Percentiles rank a stretch among this genome's conserved stretches.
Evolutionary conservation across 208 protist genomes (phyloP).

Genomic region (Wallacemonas sp.): DNA sequence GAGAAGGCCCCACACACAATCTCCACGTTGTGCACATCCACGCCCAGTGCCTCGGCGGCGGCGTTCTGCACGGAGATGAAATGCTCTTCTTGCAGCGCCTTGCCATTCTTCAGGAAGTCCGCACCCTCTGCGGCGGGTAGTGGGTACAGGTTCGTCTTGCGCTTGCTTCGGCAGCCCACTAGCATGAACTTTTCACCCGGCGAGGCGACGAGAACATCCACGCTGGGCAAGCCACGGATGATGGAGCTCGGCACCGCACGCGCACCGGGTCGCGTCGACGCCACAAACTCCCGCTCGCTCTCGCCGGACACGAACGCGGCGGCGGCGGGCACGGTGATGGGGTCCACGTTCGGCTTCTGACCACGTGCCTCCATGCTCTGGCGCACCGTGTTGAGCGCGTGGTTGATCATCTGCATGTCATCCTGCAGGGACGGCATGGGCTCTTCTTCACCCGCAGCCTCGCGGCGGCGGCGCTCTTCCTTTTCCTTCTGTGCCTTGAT

Average conservation of each 20-base stretch:
- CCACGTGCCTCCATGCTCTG: slow-evolving; percentile 1
- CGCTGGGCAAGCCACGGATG: slow-evolving; percentile 52
- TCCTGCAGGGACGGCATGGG: slow-evolving; percentile 12
- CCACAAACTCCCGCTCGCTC: slow-evolving; percentile 1
- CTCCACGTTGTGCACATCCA: slow-evolving; percentile 45
- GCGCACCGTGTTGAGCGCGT: background rate
- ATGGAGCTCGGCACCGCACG: slow-evolving; percentile 32
- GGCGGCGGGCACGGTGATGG: background rate
- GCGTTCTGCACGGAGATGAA: slow-evolving; percentile 41
- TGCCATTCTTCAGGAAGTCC: slow-evolving; percentile 48
- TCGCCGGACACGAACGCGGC: slow-evolving; percentile 1
- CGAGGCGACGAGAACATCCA: slow-evolving; percentile 63
- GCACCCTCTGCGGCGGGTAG: slow-evolving; percentile 21
- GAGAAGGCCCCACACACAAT: slow-evolving; percentile 55
- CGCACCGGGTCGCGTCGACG: background rate
- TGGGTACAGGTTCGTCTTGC: slow-evolving; percentile 45
- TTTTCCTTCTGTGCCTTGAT: slow-evolving; percentile 22
- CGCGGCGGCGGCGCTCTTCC: slow-evolving; percentile 18
- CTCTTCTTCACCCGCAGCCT: slow-evolving; percentile 23
- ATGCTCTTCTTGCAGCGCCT: slow-evolving; percentile 53
- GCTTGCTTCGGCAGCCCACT: slow-evolving; percentile 69
- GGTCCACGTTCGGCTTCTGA: background rate
- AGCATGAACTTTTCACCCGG: slow-evolving; percentile 58
- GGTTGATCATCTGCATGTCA: slow-evolving; percentile 22
- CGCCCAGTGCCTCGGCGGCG: slow-evolving; percentile 27